Base-by-base conservation (phyloP, 2,329 filamentous ascomycete species). In the Fonsecaea nubica region DNA sequence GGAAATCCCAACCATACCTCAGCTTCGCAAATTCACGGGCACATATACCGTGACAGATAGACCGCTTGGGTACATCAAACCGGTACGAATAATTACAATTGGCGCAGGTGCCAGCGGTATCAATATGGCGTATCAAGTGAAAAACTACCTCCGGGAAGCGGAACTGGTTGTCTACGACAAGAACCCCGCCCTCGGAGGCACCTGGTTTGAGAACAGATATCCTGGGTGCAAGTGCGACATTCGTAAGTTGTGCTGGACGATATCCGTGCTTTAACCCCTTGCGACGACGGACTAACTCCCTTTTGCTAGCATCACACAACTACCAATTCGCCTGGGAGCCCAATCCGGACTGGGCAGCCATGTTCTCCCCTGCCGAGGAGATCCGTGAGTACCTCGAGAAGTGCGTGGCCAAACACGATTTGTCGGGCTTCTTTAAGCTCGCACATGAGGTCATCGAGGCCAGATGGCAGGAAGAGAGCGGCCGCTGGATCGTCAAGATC, bases 81-180 rank as follows among this genome's bases (percentile, higher is more conserved):
- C 40, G 15, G 25, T 63, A 8, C 58, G 64, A 3, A 61, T 70
- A n/a, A 66, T 68, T 33, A 68, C 76, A 40, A 78, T 81, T 36
- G 79, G 79, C 5, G 77, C 78, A 7, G 79, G 79, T 1, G 75
- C 79, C 12, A 79, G 77, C 6, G 79, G 79, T 1, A 79, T 80
- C 45, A 69, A 79, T 25, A 67, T 75, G 15, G 77, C 75, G 21
- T 76, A 80, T 50, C 73, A 77, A 30, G 48, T 69, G 4, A 35
- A 58, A 32, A 36, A 64, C 15, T 38, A 61, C n/a, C 7, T 70
- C 32, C 25, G 42, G 25, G 54, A 69, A 32, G 55, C 69, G 6
- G 65, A 70, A 45, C 62, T 74, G 4, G 55, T 53, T 4, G 69
- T 74, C n/a, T 75, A 74, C 32, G 73, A 75, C 30, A 72, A 72